Percentiles rank a stretch among this genome's conserved stretches.
Conservation (phyloP, 2,329 filamentous ascomycete species). For the Didymella segeticola region DNA sequence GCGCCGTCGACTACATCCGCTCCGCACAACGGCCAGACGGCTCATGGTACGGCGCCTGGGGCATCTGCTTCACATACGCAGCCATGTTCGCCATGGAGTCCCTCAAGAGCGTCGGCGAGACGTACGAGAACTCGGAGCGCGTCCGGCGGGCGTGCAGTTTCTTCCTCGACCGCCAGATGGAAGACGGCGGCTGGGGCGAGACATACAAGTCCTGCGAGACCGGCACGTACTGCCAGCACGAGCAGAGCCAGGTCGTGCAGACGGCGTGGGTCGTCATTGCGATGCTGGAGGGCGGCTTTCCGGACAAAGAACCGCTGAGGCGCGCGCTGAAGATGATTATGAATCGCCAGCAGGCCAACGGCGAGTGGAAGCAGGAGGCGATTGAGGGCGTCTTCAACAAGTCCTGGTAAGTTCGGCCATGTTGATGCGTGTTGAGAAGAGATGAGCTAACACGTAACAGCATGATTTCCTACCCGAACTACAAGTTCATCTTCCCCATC, state of each 20-base stretch:
- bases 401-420: conserved; percentile 76
- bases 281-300: conserved; percentile 82
- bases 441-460: conserved; percentile 49
- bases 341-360: conserved; percentile 82
- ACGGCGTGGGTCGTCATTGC: conserved; percentile 89
- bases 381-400: conserved; percentile 99
- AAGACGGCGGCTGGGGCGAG: conserved; percentile 96
- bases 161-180: conserved; percentile 80
- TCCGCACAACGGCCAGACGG: conserved; percentile 78
- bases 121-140: conserved; percentile 73
- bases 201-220: conserved; percentile 86
- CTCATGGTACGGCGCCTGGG: conserved; percentile 98
- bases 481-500: conserved; percentile 95
- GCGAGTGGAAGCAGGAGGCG: conserved; percentile 93
- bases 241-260: conserved; percentile 87
- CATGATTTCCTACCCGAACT: conserved; percentile 99
- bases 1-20: conserved; percentile 84
- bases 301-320: conserved; percentile 73
- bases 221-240: conserved; percentile 76
- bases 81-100: conserved; percentile 96
- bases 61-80: conserved; percentile 97
- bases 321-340: conserved; percentile 83
- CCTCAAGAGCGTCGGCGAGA: conserved; percentile 80
- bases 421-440: background rate
- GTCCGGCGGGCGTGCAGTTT: conserved; percentile 83